A percentile compares a stretch with the other conserved stretches of the same genome.
phyloP scores from a whole-genome alignment of 768 basidiomycete genomes.

The Mycena crocata region DNA sequence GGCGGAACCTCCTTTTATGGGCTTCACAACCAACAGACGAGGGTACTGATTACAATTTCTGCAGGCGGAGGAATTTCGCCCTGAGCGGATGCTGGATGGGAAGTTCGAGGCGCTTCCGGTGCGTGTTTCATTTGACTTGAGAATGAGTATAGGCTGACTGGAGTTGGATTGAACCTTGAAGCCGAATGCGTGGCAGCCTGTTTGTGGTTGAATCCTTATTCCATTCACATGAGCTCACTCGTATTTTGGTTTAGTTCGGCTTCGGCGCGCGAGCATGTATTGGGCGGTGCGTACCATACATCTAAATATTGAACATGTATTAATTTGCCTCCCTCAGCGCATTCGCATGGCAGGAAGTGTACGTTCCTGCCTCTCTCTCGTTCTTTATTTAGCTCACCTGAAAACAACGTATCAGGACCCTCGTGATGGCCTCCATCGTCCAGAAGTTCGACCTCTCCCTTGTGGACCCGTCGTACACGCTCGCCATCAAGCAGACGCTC shows the following conservation, averaged over 20 bases:
- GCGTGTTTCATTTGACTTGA: not conserved
- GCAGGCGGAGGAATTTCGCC: constrained; percentile 57
- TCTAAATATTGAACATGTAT: no score
- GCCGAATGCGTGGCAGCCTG: constrained; percentile 59
- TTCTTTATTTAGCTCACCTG: not conserved
- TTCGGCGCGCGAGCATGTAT: constrained; percentile 41
- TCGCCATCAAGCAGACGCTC: constrained; percentile 56
- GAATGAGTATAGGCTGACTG: not conserved
- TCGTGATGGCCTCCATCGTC: constrained; percentile 54
- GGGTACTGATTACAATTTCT: not conserved
- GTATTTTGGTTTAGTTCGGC: constrained; percentile 19
- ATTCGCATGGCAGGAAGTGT: constrained; percentile 62
- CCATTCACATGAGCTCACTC: constrained; percentile 35
- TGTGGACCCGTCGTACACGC: constrained; percentile 56
- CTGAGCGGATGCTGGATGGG: constrained; percentile 63
- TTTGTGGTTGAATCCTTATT: constrained; percentile 32
- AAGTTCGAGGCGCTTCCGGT: constrained; percentile 58
- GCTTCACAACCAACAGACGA: no score
- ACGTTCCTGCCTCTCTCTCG: not conserved
- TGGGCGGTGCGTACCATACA: no score
- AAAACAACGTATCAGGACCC: constrained; percentile 10
- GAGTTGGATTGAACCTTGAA: constrained; percentile 24
- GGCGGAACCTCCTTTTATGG: no score
- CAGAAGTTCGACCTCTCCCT: constrained; percentile 60
- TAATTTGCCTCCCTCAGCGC: no score